phyloP scores from a whole-genome alignment of 2,329 filamentous ascomycete species.

The Claviceps paspali region DNA sequence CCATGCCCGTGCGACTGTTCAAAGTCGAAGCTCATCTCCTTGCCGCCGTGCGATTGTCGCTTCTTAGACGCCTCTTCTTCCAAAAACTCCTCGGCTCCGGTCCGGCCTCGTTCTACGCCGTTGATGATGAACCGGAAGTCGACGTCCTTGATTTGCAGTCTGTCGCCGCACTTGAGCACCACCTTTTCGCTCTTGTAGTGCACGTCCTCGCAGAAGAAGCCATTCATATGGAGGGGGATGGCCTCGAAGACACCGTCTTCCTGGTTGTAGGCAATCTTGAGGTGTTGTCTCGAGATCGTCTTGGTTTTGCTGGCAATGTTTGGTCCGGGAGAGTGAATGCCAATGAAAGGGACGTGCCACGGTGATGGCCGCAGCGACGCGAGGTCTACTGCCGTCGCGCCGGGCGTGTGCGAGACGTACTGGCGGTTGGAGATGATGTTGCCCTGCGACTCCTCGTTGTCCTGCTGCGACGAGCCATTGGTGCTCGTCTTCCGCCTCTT shows the following conservation, averaged over 20 bases:
- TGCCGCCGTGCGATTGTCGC: slow-evolving; percentile 40
- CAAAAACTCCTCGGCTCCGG: slow-evolving; percentile 39
- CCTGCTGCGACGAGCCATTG: slow-evolving; percentile 25
- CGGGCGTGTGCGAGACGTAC: slow-evolving; percentile 44
- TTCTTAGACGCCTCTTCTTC: slow-evolving; percentile 34
- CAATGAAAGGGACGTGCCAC: slow-evolving; percentile 47
- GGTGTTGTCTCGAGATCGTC: slow-evolving; percentile 58
- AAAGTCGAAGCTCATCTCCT: slow-evolving; percentile 62
- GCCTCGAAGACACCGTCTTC: slow-evolving; percentile 50
- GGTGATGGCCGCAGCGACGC: slow-evolving; percentile 44
- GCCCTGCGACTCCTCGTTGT: slow-evolving; percentile 28
- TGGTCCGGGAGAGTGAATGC: slow-evolving; percentile 55
- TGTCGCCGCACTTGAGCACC: slow-evolving; percentile 45
- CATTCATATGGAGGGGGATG: slow-evolving; percentile 45
- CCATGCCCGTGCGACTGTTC: slow-evolving; percentile 45
- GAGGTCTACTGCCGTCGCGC: slow-evolving; percentile 43
- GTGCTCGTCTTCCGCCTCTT: slow-evolving; percentile 33
- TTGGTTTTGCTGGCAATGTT: slow-evolving; percentile 49
- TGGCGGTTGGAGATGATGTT: slow-evolving; percentile 41
- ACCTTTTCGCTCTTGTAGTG: slow-evolving; percentile 40
- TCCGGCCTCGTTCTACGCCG: slow-evolving; percentile 39
- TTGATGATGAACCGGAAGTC: slow-evolving; percentile 55
- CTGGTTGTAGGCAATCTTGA: slow-evolving; percentile 57
- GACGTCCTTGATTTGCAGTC: slow-evolving; percentile 59
- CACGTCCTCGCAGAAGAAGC: slow-evolving; percentile 50